phyloP scores from a whole-genome alignment of 2,329 filamentous ascomycete species.

The Aspergillus ustus region DNA sequence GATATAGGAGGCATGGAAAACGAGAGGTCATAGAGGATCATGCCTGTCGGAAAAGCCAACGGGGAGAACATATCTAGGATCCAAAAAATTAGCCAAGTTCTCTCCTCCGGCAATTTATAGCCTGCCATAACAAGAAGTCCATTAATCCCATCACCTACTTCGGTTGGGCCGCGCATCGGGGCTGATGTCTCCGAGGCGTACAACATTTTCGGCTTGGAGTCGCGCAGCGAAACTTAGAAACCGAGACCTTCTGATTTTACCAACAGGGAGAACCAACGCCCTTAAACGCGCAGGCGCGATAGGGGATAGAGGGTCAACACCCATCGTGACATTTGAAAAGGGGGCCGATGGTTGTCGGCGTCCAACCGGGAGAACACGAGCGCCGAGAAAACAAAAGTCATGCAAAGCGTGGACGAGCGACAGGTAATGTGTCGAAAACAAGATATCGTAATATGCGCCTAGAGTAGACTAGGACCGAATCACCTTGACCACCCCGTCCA shows the following conservation, averaged over 20 bases:
- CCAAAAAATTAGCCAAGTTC: constrained; percentile 27
- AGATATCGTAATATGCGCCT: not conserved
- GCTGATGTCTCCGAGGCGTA: constrained; percentile 83
- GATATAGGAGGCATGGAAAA: constrained; percentile 79
- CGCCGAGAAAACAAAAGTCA: constrained; percentile 25
- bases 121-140: not conserved
- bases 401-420: constrained; percentile 18
- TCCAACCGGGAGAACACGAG: constrained; percentile 29
- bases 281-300: constrained; percentile 89
- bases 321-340: constrained; percentile 68
- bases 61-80: constrained; percentile 87
- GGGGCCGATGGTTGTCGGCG: constrained; percentile 38
- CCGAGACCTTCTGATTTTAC: constrained; percentile 78
- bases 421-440: not conserved
- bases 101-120: not conserved
- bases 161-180: constrained; percentile 82
- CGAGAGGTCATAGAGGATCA: constrained; percentile 85
- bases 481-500: constrained; percentile 1
- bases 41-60: constrained; percentile 80
- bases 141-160: constrained; percentile 61
- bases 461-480: not conserved
- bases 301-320: constrained; percentile 85
- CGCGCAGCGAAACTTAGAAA: constrained; percentile 80
- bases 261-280: constrained; percentile 83
- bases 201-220: constrained; percentile 77